Evolutionary conservation across 306 rosid species (phyloP).

Genomic region (Inga laurina): DNA sequence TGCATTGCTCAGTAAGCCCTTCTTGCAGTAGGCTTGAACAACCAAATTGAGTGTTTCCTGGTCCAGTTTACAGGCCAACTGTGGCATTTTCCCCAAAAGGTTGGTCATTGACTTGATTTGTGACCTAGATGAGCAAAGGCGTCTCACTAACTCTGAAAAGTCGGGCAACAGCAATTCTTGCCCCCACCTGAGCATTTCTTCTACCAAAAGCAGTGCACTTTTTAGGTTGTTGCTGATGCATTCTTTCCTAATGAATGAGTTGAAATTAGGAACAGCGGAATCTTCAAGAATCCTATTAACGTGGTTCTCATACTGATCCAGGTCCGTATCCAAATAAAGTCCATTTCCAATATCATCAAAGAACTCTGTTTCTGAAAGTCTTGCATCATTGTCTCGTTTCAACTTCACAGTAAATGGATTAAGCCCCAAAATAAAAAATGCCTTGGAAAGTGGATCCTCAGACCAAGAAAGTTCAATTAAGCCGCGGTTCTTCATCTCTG

Average conservation of each 20-base stretch:
- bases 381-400: conserved; percentile 68
- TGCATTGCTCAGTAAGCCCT: conserved; percentile 56
- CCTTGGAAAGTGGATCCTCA: conserved; percentile 66
- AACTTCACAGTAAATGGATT: conserved; percentile 63
- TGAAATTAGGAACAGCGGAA: conserved; percentile 60
- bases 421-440: conserved; percentile 75
- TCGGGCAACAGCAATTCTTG: conserved; percentile 63
- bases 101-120: conserved; percentile 37
- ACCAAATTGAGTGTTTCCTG: conserved; percentile 61
- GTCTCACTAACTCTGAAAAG: conserved; percentile 50
- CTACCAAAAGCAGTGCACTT: conserved; percentile 52
- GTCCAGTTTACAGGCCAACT: conserved; percentile 53
- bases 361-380: conserved; percentile 69
- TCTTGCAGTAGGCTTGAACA: conserved; percentile 64
- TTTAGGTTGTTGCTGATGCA: conserved; percentile 48
- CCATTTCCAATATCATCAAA: conserved; percentile 86
- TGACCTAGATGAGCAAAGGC: conserved; percentile 55
- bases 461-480: conserved; percentile 45
- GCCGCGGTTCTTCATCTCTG: conserved; percentile 64
- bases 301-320: conserved; percentile 69
- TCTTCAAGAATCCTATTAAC: conserved; percentile 58
- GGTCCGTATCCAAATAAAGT: conserved; percentile 84
- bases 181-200: conserved; percentile 78
- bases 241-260: conserved; percentile 45
- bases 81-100: conserved; percentile 55